Base-by-base conservation (phyloP, 306 rosid genomes). In the Bauhinia variegata region DNA sequence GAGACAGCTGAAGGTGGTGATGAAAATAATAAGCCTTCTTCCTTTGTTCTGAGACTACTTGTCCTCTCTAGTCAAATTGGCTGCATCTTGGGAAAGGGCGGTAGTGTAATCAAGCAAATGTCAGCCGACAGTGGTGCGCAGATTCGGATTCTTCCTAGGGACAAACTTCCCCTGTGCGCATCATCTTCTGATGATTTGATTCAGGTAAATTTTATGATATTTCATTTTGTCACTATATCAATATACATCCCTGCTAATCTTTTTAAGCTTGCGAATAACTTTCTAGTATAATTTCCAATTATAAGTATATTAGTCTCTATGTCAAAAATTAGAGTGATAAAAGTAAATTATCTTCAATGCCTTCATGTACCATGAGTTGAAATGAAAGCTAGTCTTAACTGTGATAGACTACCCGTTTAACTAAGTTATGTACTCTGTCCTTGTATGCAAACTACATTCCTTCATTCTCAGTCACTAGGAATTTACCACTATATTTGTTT, bases 11-110 rank as follows among this genome's bases (percentile, higher is more conserved):
- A 68, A 51, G 85, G 59, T 10, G 84, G 73, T 23, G 86, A 74
- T 62, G 88, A 88, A 61, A 50, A 62, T 43, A 67, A 67, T 18
- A 80, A 68, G 67, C 16, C 79, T 53, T 80, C 83, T 16, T 61
- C 79, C 18, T 42, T 71, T 67, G 76, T 74, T 75, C 70, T 88
- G 37, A 86, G 96, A 78, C 63, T 95, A 54, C 88, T 90, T 5
- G 86, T 95, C 63, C 83, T 85, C 55, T 86, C 96, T 19, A 77
- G 63, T 70, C 96, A 95, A 78, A 89, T 89, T 57, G 99, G 99
- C 11, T 93, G 97, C 85, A 42, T 93, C 63, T 60, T 93, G 73
- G 97, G 99, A 19, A 93, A 84, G 74, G 99, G 95, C 78, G 99
- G 99, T 47, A 80, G 95, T 32, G 96, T 90, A 62, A 84, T 88